A percentile compares a stretch with the other conserved stretches of the same genome.
Conservation (phyloP, 305 asterid genomes). For the Fraxinus floribunda region DNA sequence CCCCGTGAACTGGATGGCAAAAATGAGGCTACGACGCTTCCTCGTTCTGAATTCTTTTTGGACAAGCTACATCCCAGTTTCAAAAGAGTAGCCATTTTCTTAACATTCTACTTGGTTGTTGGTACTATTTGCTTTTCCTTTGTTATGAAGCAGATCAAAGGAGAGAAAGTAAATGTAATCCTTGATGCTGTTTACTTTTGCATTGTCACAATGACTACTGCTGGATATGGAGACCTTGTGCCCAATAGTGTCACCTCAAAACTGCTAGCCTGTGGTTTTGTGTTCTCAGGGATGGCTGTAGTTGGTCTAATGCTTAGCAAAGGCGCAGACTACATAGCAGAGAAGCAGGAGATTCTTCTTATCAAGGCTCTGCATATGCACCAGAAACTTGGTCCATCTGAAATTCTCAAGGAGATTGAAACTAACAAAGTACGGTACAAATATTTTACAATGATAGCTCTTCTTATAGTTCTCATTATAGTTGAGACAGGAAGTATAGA, state of each 20-base stretch:
- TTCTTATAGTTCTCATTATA: conserved; percentile 46
- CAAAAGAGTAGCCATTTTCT: conserved; percentile 40
- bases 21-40: conserved; percentile 19
- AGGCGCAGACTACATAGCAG: conserved; percentile 84
- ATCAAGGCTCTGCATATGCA: conserved; percentile 59
- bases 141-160: conserved; percentile 53
- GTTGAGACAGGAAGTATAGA: conserved; percentile 62
- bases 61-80: conserved; percentile 52
- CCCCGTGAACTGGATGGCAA: conserved; percentile 34
- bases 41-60: conserved; percentile 37
- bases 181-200: conserved; percentile 88
- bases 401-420: conserved; percentile 55
- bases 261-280: conserved; percentile 79
- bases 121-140: conserved; percentile 70
- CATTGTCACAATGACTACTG: conserved; percentile 94
- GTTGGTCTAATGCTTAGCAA: conserved; percentile 60
- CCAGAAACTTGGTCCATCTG: conserved; percentile 36
- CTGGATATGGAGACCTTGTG: conserved; percentile 95
- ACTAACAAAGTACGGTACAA: conserved; percentile 57
- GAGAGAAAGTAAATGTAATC: conserved; percentile 55
- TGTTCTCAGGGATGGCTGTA: conserved; percentile 86
- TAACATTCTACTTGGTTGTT: conserved; percentile 51
- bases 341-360: conserved; percentile 67
- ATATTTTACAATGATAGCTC: conserved; percentile 33
- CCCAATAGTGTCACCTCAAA: conserved; percentile 60